Base-by-base conservation (phyloP, 306 rosid species). In the Phaseolus lunatus region DNA sequence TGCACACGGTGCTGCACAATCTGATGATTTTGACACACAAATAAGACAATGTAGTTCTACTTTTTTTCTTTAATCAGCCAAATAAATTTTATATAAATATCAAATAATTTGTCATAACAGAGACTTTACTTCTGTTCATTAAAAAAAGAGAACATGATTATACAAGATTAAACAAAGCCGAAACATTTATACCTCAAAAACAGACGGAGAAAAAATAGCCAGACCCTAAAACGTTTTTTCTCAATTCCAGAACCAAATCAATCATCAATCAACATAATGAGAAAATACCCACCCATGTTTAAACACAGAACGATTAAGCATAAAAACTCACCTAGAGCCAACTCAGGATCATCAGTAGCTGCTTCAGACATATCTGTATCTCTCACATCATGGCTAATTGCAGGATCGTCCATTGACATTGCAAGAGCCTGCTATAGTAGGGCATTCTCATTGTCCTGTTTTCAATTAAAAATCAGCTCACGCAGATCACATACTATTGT, bases 371-470 rank as follows among this genome's bases (percentile, higher is more conserved):
- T 91, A 84, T 91, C 94, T 54, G 91, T 80, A 73, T 96, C 99
- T 86, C 76, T 91, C 23, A 49, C 53, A 59, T 96, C 99, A 24
- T 84, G 82, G 80, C 73, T 76, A 52, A 84, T 67, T 31, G 87
- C 83, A 52, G 99, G 96, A 49, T 91, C 97, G 78, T 96, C 96
- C 99, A 96, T 92, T 12, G 98, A 96, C 99, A 96, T 96, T 31
- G 98, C 97, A 87, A 96, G 99, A 26, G 99, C 99, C 87, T 91
- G 96, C 84, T 91, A 94, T 64, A 96, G 94, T 45, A 96, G 90
- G 69, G 98, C 96, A 82, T 87, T 96, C 72, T 96, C 99, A 26
- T 85, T 86, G 19, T 84, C 87, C 87, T 84, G 80, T 74, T 80
- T 77, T 65, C 50, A 67, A 47, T 48, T 67, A 64, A 58, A 67